Percentiles rank a stretch among this genome's conserved stretches.
These are phyloP conservation scores for Chlamydomonas schloesseri DNA, from an alignment of 139 green algal species.

Conservation along the genomic window DNA sequence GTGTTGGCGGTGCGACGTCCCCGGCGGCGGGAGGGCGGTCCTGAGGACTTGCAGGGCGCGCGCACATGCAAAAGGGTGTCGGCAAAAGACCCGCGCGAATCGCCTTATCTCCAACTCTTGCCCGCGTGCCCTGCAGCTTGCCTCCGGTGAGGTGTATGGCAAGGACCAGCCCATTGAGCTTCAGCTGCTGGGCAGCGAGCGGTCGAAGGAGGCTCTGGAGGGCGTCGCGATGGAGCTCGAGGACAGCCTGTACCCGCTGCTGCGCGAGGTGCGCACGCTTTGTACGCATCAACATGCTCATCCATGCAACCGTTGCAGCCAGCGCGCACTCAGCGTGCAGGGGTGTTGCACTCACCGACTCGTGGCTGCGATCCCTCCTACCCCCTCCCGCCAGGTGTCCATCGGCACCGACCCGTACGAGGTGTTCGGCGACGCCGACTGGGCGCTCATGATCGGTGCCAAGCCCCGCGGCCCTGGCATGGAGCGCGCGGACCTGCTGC, in stretches of 20 bases:
- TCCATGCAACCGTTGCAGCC: too few relatives aligned
- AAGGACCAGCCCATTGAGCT: slow-evolving; percentile 89
- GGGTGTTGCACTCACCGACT: too few relatives aligned
- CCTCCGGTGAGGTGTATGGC: slow-evolving; percentile 86
- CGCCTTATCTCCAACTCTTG: too few relatives aligned
- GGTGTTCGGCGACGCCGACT: slow-evolving; percentile 91
- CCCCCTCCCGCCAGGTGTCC: slow-evolving; percentile 73
- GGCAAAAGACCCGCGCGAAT: neutral
- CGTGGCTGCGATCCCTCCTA: neutral
- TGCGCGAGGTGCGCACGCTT: slow-evolving; percentile 72
- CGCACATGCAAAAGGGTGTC: neutral
- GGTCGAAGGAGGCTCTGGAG: slow-evolving; percentile 86
- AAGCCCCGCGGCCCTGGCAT: slow-evolving; percentile 94
- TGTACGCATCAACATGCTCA: neutral
- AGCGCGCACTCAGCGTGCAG: too few relatives aligned
- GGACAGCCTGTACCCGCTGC: slow-evolving; percentile 93
- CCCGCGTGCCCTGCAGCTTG: slow-evolving; percentile 63
- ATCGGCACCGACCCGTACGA: slow-evolving; percentile 85
- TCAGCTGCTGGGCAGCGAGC: slow-evolving; percentile 85
- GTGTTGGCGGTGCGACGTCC: too few relatives aligned
- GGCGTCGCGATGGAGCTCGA: slow-evolving; percentile 97
- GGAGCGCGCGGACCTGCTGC: slow-evolving; percentile 91
- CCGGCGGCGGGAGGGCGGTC: too few relatives aligned
- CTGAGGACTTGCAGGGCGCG: neutral
- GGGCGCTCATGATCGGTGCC: slow-evolving; percentile 93